A percentile compares a stretch with the other conserved stretches of the same genome.
Conservation (phyloP, 352 stramenopile species). For the Phytophthora lateralis region DNA sequence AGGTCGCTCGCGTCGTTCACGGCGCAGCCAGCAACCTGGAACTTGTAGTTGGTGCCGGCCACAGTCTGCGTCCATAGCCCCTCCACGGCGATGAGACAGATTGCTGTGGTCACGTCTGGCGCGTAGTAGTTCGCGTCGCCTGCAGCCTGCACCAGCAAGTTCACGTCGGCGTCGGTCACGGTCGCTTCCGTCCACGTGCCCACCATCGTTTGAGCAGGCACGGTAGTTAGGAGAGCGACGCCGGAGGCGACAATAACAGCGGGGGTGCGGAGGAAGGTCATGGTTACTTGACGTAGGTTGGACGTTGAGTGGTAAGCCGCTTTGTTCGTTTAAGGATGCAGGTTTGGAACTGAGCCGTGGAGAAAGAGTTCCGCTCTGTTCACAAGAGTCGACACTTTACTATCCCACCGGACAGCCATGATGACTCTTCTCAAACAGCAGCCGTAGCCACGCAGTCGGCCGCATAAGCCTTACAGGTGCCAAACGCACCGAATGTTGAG, state of each 20-base stretch:
- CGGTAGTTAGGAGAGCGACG: conserved; percentile 12
- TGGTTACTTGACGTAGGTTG: conserved; percentile 4
- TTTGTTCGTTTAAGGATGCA: conserved; percentile 17
- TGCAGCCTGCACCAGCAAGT: conserved; percentile 37
- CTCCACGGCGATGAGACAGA: conserved; percentile 49
- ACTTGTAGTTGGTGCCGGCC: conserved; percentile 61
- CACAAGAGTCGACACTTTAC: conserved; percentile 7
- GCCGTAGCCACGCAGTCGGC: neutral
- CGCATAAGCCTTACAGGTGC: neutral
- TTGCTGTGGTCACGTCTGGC: conserved; percentile 30
- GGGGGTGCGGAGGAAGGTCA: conserved; percentile 15
- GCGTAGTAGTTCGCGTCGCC: conserved; percentile 41
- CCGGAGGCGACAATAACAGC: neutral
- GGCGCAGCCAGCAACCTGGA: conserved; percentile 45
- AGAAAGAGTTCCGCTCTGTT: neutral
- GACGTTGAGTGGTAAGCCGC: conserved; percentile 2
- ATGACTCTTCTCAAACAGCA: neutral
- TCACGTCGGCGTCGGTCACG: conserved; percentile 31
- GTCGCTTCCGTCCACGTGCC: conserved; percentile 27
- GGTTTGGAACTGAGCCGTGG: conserved; percentile 23
- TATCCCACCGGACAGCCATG: conserved; percentile 5
- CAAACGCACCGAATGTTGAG: conserved; percentile 7
- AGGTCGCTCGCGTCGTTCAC: conserved; percentile 39
- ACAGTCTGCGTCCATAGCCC: conserved; percentile 46
- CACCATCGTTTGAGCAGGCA: conserved; percentile 21